A percentile compares a stretch with the other conserved stretches of the same genome.
phyloP scores from a whole-genome alignment of 257 asterid species.

The Nicotiana sylvestris region DNA sequence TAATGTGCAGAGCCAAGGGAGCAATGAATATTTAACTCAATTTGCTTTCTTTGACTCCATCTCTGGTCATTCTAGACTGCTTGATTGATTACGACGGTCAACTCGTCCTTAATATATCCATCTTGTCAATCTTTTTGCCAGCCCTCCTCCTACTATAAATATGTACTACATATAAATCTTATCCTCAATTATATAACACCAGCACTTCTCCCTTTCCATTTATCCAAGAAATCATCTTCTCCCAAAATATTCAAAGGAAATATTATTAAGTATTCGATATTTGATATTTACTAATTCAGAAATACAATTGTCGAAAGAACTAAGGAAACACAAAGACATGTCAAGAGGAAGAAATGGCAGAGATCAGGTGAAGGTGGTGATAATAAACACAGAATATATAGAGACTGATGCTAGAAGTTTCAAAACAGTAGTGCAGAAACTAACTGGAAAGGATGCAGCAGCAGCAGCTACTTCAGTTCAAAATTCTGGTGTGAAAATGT shows the following conservation, averaged over 20 bases:
- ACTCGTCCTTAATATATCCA: neutral
- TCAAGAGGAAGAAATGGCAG: neutral
- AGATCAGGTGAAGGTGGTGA: constrained; percentile 32
- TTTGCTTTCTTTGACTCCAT: neutral
- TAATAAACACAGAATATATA: constrained; percentile 40
- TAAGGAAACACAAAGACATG: neutral
- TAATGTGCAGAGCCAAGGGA: too few relatives aligned
- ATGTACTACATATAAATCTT: neutral
- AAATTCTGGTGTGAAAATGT: neutral
- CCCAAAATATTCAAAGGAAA: too few relatives aligned
- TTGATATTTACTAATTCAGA: neutral
- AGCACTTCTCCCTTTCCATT: neutral
- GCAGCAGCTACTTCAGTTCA: neutral
- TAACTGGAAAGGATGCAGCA: constrained; percentile 39
- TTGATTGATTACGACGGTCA: neutral
- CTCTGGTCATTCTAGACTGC: constrained; percentile 5
- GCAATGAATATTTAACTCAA: neutral
- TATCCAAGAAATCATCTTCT: neutral
- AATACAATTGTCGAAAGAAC: neutral
- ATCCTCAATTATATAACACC: neutral
- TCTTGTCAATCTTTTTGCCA: neutral
- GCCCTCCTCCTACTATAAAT: neutral
- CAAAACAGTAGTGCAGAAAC: constrained; percentile 44
- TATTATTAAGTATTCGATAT: neutral
- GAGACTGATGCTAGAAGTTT: constrained; percentile 43